Evolutionary conservation across 2,329 filamentous ascomycete species (phyloP), one percentile per base, ranked within the genome.

Genomic region (Trichoderma cornu-damae): DNA sequence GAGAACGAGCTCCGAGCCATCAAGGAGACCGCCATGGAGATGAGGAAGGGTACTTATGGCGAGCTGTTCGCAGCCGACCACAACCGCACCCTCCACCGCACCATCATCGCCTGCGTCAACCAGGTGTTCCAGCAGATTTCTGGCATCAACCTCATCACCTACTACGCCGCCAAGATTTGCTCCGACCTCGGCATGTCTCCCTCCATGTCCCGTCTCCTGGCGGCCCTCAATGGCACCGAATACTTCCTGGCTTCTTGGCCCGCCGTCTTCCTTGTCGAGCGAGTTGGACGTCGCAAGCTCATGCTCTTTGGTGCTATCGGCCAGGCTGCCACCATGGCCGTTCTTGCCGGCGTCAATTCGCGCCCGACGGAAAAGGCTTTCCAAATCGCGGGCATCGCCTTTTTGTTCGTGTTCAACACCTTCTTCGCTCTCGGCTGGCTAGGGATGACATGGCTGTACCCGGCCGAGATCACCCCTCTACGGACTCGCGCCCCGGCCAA

Each of bases 271-370:
- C 75, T 86, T 24, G 83, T 87, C 35, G 85, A 88, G 69, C 79
- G 81, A 1, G 81, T 86, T 3, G 86, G 86, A 9, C 83, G 88
- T 26, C 79, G 87, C 16, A 81, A 82, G 65, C 79, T 90, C 60
- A 90, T 91, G 85, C 72, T 90, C 16, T 82, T 89, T 61, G 87
- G 87, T 53, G 83, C 82, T 35, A 67, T 78, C 1, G 83, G 83
- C 59, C 83, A 87, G 68, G 83, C 80, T 1, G 74, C 71, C 1
- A 77, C 81, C 51, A 89, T 90, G 87, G 79, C 84, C 2, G 77
- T 89, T 35, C 74, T 84, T 35, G 75, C 78, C 0, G 75, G 77
- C 32, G 73, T 87, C 57, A 84, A 82, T 61, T 79, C 77, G 0
- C 73, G 77, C 58, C 76, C 79, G 48, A 64, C 70, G 3, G 70